Conservation (phyloP, 2,329 filamentous ascomycete genomes). For the Phoma sp. region DNA sequence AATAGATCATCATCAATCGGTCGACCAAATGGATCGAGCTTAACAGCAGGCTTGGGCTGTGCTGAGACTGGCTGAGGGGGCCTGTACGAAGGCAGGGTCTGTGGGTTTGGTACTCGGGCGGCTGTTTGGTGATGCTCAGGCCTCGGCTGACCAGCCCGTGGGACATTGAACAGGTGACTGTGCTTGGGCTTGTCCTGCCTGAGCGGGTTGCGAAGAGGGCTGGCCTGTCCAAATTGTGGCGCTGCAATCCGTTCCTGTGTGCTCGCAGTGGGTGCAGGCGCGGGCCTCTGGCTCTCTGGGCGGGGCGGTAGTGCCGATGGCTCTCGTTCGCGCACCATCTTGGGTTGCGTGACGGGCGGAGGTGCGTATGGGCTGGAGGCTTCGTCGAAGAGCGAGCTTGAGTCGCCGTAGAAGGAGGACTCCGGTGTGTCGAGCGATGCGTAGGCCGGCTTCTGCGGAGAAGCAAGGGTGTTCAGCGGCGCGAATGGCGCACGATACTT, state of each 20-base stretch:
- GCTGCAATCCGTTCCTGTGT: constrained; percentile 38
- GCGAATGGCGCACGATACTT: constrained; percentile 42
- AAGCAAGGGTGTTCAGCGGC: constrained; percentile 43
- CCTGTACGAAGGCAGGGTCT: constrained; percentile 15
- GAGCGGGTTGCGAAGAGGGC: constrained; percentile 59
- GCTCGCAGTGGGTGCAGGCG: constrained; percentile 32
- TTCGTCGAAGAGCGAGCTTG: constrained; percentile 46
- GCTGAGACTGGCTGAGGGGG: background rate
- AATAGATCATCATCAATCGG: constrained; percentile 41
- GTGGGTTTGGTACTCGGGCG: constrained; percentile 32
- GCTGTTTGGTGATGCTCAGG: constrained; percentile 57
- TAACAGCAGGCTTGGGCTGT: constrained; percentile 6
- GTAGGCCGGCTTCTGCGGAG: constrained; percentile 40
- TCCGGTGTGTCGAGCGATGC: constrained; percentile 7
- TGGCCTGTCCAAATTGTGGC: constrained; percentile 64
- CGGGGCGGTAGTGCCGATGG: constrained; percentile 47
- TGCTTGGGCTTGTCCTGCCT: constrained; percentile 41
- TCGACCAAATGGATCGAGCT: constrained; percentile 27
- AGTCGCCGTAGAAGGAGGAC: constrained; percentile 32
- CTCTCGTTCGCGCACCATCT: constrained; percentile 61
- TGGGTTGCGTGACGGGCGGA: constrained; percentile 22
- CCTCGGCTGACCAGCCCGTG: constrained; percentile 55
- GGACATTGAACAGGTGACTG: constrained; percentile 58
- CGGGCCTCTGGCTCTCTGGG: constrained; percentile 24
- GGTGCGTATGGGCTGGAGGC: constrained; percentile 15